Conservation (phyloP, 129 eudicot species). For the Lonicera japonica region DNA sequence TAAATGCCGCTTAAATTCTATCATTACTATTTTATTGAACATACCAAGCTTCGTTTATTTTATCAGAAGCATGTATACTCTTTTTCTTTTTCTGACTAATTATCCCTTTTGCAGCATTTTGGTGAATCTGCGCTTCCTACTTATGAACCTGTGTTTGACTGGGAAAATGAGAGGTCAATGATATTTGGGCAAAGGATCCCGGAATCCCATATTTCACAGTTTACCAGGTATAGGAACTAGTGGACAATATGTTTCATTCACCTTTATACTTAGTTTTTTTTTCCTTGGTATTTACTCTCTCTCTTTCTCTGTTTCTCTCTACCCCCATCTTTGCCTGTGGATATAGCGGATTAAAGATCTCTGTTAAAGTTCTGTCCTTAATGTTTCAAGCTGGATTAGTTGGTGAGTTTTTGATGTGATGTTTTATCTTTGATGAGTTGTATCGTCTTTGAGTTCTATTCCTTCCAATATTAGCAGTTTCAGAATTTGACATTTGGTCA, state of each 20-base stretch:
- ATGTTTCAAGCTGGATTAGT: slow-evolving; percentile 94
- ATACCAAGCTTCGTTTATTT: not conserved
- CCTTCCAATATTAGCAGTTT: slow-evolving; percentile 13
- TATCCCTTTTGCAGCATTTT: slow-evolving; percentile 53
- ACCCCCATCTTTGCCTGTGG: not conserved
- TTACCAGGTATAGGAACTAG: slow-evolving; percentile 51
- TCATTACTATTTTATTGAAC: not conserved
- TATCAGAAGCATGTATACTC: too few relatives aligned
- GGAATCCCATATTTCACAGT: slow-evolving; percentile 57
- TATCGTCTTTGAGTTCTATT: slow-evolving; percentile 5
- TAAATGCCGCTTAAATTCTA: slow-evolving; percentile 4
- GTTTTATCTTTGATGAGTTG: slow-evolving; percentile 7
- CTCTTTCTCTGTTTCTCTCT: slow-evolving; percentile 4
- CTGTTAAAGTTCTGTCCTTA: slow-evolving; percentile 91
- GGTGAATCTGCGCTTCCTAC: slow-evolving; percentile 94
- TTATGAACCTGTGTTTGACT: slow-evolving; percentile 97
- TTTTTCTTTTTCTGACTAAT: not conserved
- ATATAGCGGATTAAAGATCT: slow-evolving; percentile 82
- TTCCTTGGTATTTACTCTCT: not conserved
- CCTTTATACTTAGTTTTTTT: not conserved
- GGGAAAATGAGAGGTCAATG: slow-evolving; percentile 92
- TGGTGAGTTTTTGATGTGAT: slow-evolving; percentile 48
- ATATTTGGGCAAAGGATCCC: slow-evolving; percentile 95
- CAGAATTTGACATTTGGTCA: slow-evolving; percentile 13
- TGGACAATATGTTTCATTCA: slow-evolving; percentile 2